phyloP scores from a whole-genome alignment of 1,139 yeast species.

The Candida sanyaensis region DNA sequence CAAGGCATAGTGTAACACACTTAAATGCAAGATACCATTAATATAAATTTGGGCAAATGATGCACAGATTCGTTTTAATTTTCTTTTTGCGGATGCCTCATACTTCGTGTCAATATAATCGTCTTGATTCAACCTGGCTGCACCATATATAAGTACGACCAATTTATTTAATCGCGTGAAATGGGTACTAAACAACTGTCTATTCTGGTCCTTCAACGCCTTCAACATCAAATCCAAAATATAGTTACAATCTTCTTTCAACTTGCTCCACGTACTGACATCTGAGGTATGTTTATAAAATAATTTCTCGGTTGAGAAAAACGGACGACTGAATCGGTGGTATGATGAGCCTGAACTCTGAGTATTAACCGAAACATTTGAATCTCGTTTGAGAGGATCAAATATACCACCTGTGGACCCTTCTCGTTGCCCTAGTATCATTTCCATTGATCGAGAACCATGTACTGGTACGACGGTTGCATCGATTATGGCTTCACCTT shows the following conservation, averaged over 20 bases:
- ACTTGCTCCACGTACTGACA: slow-evolving; percentile 57
- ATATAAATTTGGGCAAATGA: slow-evolving; percentile 62
- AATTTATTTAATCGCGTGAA: slow-evolving; percentile 52
- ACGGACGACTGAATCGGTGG: slow-evolving; percentile 47
- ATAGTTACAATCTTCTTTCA: slow-evolving; percentile 46
- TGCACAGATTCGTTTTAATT: slow-evolving; percentile 51
- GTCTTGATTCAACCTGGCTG: slow-evolving; percentile 53
- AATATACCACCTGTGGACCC: slow-evolving; percentile 15
- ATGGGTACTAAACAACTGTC: slow-evolving; percentile 52
- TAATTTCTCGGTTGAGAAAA: slow-evolving; percentile 40
- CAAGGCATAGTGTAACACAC: slow-evolving; percentile 36
- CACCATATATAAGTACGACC: slow-evolving; percentile 48
- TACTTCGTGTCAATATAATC: slow-evolving; percentile 49
- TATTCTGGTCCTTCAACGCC: slow-evolving; percentile 50
- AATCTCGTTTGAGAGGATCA: slow-evolving; percentile 41
- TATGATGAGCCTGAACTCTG: slow-evolving; percentile 30
- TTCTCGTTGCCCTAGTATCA: slow-evolving; percentile 11
- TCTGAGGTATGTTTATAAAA: slow-evolving; percentile 63
- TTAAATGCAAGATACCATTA: slow-evolving; percentile 56
- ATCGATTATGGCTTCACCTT: slow-evolving; percentile 26
- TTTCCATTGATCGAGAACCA: slow-evolving; percentile 11
- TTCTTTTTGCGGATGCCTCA: slow-evolving; percentile 46
- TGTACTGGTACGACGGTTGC: slow-evolving; percentile 19
- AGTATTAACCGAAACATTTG: slow-evolving; percentile 36
- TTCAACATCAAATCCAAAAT: slow-evolving; percentile 49